Conservation (phyloP, 495 filamentous ascomycete species). For the Ramalina peruviana region DNA sequence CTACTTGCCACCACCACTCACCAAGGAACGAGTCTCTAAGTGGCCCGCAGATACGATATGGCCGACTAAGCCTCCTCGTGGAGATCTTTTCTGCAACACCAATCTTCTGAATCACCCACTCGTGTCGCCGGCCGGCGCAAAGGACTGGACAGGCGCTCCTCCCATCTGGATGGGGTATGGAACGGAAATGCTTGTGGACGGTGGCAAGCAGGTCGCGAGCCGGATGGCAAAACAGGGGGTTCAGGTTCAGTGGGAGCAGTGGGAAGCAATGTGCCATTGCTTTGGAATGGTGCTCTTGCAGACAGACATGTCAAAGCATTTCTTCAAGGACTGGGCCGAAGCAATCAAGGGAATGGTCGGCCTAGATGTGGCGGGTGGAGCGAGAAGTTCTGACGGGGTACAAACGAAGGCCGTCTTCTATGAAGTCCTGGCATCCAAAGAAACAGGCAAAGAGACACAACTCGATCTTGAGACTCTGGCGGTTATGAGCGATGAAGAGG, state of each 20-base stretch:
- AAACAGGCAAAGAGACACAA: conserved; percentile 23
- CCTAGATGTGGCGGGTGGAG: conserved; percentile 18
- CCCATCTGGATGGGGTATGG: conserved; percentile 66
- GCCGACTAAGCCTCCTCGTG: conserved; percentile 57
- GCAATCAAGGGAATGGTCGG: conserved; percentile 17
- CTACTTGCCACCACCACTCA: conserved; percentile 48
- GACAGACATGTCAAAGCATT: conserved; percentile 32
- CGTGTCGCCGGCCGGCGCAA: conserved; percentile 49
- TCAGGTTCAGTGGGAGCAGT: conserved; percentile 54
- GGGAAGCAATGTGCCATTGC: conserved; percentile 82
- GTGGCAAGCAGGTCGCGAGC: conserved; percentile 47
- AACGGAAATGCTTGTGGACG: conserved; percentile 67
- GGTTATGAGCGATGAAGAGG: conserved; percentile 38
- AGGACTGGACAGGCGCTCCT: conserved; percentile 51
- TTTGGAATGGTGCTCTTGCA: conserved; percentile 52
- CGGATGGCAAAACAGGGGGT: conserved; percentile 48
- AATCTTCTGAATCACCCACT: conserved; percentile 57
- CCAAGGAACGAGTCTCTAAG: conserved; percentile 14
- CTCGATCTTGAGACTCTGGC: conserved; percentile 36
- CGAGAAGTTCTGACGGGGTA: conserved; percentile 25
- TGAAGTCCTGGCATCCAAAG: conserved; percentile 37
- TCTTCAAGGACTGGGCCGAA: conserved; percentile 39
- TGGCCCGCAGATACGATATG: conserved; percentile 49
- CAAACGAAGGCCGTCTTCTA: conserved; percentile 37
- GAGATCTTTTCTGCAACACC: conserved; percentile 54